Evolutionary conservation across 495 filamentous ascomycete species (phyloP).

Genomic region (Hypomontagnella submonticulosa): DNA sequence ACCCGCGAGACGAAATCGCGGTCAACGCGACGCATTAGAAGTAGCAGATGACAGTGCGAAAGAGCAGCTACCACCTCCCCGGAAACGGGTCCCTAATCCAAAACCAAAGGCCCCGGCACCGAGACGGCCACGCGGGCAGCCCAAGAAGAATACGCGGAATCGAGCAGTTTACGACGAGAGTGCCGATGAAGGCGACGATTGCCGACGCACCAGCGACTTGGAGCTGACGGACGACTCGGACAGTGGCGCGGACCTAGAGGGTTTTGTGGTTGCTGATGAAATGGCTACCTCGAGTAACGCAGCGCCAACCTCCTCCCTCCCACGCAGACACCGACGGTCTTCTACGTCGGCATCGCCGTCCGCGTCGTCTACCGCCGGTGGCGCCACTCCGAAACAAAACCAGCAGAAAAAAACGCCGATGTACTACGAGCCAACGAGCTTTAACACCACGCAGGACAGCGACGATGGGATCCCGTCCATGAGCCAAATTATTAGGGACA

Average conservation of each 20-base stretch:
- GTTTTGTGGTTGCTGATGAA: slow-evolving; percentile 59
- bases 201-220: slow-evolving; percentile 59
- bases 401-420: slow-evolving; percentile 30
- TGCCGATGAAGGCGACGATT: slow-evolving; percentile 61
- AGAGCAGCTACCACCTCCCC: slow-evolving; percentile 27
- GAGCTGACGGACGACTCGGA: slow-evolving; percentile 59
- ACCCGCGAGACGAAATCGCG: slow-evolving; percentile 15
- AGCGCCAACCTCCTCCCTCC: slow-evolving; percentile 33
- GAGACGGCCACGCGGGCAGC: slow-evolving; percentile 20
- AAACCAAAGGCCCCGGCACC: slow-evolving; percentile 27
- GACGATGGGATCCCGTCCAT: slow-evolving; percentile 55
- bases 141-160: slow-evolving; percentile 20
- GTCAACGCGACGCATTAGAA: slow-evolving; percentile 8
- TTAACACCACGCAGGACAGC: slow-evolving; percentile 48
- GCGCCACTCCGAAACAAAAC: neutral
- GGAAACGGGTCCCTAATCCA: slow-evolving; percentile 29
- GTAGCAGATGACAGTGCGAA: slow-evolving; percentile 31
- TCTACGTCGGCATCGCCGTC: slow-evolving; percentile 50
- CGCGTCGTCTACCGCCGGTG: slow-evolving; percentile 12
- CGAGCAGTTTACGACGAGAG: slow-evolving; percentile 48
- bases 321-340: slow-evolving; percentile 32
- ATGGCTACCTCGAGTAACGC: slow-evolving; percentile 53
- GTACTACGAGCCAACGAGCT: slow-evolving; percentile 50
- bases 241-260: slow-evolving; percentile 56
- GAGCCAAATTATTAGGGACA: slow-evolving; percentile 44